A percentile compares a stretch with the other conserved stretches of the same genome.
Evolutionary conservation across 331 rosid genomes (phyloP).

Genomic region (Phaseolus coccineus): DNA sequence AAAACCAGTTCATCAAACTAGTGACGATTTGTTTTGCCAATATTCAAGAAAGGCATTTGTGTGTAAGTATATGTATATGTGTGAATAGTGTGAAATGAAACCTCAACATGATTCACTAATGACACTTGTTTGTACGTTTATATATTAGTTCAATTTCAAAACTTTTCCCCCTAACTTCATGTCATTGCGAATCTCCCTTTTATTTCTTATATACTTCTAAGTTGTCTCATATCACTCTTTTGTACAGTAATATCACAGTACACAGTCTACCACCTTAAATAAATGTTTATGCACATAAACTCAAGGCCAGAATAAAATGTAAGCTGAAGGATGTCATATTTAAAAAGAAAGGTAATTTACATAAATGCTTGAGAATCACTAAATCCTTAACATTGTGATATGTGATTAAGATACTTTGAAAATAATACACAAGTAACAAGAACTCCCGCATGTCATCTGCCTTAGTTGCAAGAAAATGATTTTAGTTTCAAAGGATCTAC

Average conservation of each 20-base stretch:
- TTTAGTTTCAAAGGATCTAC: background rate
- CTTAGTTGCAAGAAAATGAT: background rate
- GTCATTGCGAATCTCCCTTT: background rate
- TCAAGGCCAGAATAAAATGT: background rate
- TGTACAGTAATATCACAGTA: background rate
- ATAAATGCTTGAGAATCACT: background rate
- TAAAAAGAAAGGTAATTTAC: background rate
- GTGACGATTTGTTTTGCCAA: background rate
- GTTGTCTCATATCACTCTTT: background rate
- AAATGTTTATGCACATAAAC: background rate
- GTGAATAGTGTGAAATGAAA: no score
- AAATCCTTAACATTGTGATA: background rate
- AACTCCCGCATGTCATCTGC: background rate
- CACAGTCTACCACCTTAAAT: background rate
- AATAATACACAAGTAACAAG: background rate
- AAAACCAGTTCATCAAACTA: background rate
- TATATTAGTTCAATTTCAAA: background rate
- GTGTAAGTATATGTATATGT: no score
- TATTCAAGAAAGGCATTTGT: background rate
- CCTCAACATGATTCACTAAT: background rate
- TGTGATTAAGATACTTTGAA: background rate
- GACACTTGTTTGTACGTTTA: no score
- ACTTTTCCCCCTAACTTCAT: background rate
- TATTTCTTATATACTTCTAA: background rate
- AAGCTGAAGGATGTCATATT: background rate